Conservation (phyloP, 352 stramenopile genomes). For the Phytophthora agathidicida region DNA sequence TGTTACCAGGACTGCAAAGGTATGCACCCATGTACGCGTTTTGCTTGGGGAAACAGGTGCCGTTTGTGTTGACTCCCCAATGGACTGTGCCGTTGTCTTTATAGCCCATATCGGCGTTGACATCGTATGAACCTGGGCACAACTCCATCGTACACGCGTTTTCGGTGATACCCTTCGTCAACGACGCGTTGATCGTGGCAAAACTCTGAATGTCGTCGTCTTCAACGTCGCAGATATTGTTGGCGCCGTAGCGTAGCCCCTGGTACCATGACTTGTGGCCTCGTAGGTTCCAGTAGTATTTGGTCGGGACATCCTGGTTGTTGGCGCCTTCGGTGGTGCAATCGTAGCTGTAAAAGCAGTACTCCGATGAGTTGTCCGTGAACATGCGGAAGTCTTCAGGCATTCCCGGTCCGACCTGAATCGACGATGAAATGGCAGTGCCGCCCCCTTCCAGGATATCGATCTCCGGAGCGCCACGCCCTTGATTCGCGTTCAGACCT, state of each 20-base stretch:
- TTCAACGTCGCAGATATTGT: slow-evolving; percentile 47
- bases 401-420: slow-evolving; percentile 88
- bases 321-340: slow-evolving; percentile 51
- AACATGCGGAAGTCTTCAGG: slow-evolving; percentile 53
- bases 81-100: slow-evolving; percentile 24
- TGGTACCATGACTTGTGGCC: slow-evolving; percentile 68
- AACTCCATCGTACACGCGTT: slow-evolving; percentile 43
- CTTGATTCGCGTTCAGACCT: slow-evolving; percentile 87
- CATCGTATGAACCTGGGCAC: slow-evolving; percentile 64
- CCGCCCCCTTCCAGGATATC: slow-evolving; percentile 93
- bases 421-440: slow-evolving; percentile 86
- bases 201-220: slow-evolving; percentile 41
- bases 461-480: slow-evolving; percentile 94
- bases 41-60: slow-evolving; percentile 40
- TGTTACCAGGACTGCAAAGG: no score
- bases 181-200: slow-evolving; percentile 31
- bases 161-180: slow-evolving; percentile 41
- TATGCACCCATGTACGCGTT: slow-evolving; percentile 45
- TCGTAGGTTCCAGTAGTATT: slow-evolving; percentile 38
- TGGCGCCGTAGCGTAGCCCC: slow-evolving; percentile 55
- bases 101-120: slow-evolving; percentile 36
- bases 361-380: slow-evolving; percentile 17
- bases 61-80: slow-evolving; percentile 45
- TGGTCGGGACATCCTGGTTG: slow-evolving; percentile 36
- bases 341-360: slow-evolving; percentile 44